Evolutionary conservation across 2,329 filamentous ascomycete genomes (phyloP).

Genomic region (Fusarium anthophilum): DNA sequence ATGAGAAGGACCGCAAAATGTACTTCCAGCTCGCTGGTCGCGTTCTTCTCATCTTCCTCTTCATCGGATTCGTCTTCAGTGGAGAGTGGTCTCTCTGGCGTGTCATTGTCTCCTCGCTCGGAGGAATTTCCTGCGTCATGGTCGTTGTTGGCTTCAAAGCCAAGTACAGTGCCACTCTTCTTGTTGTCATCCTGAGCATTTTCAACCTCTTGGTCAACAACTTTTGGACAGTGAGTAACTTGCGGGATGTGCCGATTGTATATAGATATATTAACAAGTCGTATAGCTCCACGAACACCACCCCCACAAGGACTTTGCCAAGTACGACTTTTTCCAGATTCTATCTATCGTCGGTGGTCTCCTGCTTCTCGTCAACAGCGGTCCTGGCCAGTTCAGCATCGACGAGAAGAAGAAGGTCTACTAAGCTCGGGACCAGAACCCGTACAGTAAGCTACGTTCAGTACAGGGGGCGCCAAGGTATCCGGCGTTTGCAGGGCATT

Average conservation of each 20-base stretch:
- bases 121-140: conserved; percentile 94
- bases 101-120: conserved; percentile 83
- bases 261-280: conserved; percentile 1
- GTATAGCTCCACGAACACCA: conserved; percentile 91
- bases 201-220: conserved; percentile 99
- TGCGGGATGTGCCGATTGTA: not conserved
- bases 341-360: conserved; percentile 97
- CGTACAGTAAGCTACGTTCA: conserved; percentile 10
- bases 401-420: conserved; percentile 99
- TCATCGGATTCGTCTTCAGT: conserved; percentile 94
- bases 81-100: conserved; percentile 93
- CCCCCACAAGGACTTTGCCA: conserved; percentile 99
- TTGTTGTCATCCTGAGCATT: conserved; percentile 93
- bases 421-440: conserved; percentile 55
- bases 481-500: conserved; percentile 36
- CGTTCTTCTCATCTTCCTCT: conserved; percentile 96
- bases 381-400: conserved; percentile 95
- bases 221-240: conserved; percentile 91
- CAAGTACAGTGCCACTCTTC: conserved; percentile 95
- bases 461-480: conserved; percentile 25
- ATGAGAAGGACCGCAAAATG: conserved; percentile 99
- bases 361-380: conserved; percentile 97
- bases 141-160: conserved; percentile 99
- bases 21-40: conserved; percentile 98
- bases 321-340: conserved; percentile 99